phyloP scores from a whole-genome alignment of 805 yeast species.

The Candida montana region DNA sequence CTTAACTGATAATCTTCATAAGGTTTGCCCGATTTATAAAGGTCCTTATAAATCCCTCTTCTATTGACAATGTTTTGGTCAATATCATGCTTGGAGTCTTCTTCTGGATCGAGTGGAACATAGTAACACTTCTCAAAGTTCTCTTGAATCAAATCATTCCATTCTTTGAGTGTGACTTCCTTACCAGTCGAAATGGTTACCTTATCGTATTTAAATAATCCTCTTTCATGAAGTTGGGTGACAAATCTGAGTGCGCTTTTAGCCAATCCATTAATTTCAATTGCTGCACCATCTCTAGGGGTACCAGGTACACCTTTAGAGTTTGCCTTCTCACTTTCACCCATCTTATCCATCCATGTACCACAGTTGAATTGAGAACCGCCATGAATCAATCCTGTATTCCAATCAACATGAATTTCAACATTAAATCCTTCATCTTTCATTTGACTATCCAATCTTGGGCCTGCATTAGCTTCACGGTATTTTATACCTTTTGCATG shows the following conservation, averaged over 20 bases:
- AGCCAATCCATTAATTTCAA: conserved; percentile 84
- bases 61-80: conserved; percentile 69
- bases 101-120: conserved; percentile 58
- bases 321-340: conserved; percentile 80
- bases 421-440: conserved; percentile 88
- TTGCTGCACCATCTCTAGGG: conserved; percentile 95
- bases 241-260: conserved; percentile 84
- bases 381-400: conserved; percentile 81
- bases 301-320: conserved; percentile 95
- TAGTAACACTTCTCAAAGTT: conserved; percentile 79
- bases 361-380: conserved; percentile 94
- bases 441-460: conserved; percentile 86
- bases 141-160: conserved; percentile 66
- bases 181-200: conserved; percentile 59
- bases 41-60: conserved; percentile 91
- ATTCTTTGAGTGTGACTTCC: conserved; percentile 49
- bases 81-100: conserved; percentile 57
- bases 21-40: conserved; percentile 74
- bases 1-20: conserved; percentile 92
- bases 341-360: conserved; percentile 99
- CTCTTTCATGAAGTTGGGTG: conserved; percentile 46
- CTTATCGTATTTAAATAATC: conserved; percentile 48
- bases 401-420: conserved; percentile 77
- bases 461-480: conserved; percentile 95
- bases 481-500: conserved; percentile 86